Base-by-base conservation (phyloP, 495 filamentous ascomycete species). In the Xylaria castorea region DNA sequence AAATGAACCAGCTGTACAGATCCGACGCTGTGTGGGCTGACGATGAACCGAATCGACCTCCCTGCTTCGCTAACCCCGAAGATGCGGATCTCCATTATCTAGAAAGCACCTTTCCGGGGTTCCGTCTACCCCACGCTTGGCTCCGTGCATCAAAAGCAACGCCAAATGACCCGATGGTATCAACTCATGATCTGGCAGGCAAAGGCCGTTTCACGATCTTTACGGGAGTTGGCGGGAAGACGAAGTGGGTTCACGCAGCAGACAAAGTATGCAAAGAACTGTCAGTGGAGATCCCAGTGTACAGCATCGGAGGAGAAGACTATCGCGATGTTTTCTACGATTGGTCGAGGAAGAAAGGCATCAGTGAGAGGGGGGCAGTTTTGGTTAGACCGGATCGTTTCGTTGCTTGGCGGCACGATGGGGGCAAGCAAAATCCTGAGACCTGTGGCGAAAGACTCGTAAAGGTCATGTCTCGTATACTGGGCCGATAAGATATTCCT, bases 121-220 rank as follows among this genome's bases (percentile, higher is more conserved):
- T 80, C 36, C 81, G 87, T 12, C 74, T 87, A 11, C 87, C 87
- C 9, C 87, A 89, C 75, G 87, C 82, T 0, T 89, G 87, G 87
- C 77, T 89, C 0, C 67, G 2, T 86, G 85, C 55, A 81, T 78
- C 30, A 69, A 72, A n/a, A 67, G 79, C 27, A 85, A 85, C 6
- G 69, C 74, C 18, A 75, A 84, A 61, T 75, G 74, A 69, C 27
- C 67, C 67, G 22, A 44, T 69, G 36, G 63, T 88, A 62, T 87
- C 85, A 0, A 88, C 85, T 3, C 82, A 86, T 63, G 87, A 89
- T 74, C 68, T 89, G 12, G 85, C 85, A 7, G 87, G 86, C 11
- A 78, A 87, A 68, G 83, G 87, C 2, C 66, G 67, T 6, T 89
- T 88, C 75, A 80, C 77, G 22, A 67, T 89, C 1, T 68, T 87